Evolutionary conservation across 2,329 filamentous ascomycete species (phyloP), one percentile per base, ranked within the genome.

Genomic region (Sarocladiaceae sp.): DNA sequence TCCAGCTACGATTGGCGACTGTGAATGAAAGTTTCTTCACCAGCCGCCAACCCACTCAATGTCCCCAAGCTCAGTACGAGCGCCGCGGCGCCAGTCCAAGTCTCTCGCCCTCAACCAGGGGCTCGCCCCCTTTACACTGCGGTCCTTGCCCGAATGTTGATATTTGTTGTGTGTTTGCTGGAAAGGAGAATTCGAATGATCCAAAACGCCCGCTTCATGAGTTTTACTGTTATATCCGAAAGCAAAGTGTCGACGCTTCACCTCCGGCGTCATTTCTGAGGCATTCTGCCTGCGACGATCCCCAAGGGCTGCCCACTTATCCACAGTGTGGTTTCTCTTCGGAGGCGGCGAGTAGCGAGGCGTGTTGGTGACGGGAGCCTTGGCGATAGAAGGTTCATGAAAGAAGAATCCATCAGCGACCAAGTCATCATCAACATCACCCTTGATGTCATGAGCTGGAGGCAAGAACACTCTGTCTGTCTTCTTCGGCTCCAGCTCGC

Each of bases 231-330:
- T 43, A 12, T 33, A 71, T 64, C 54, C 67, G 69, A 58, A 72
- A 62, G 53, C 68, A 58, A 65, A 51, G 45, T 66, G 66, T 54
- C 73, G 78, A 46, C 67, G 57, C 54, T 69, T 73, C 40, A 61
- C 57, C 45, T 73, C 70, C 35, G 72, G 70, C 51, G 71, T 69
- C 60, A 72, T 76, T 29, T 70, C 67, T 21, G 68, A 64, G 37
- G 76, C 74, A 23, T 63, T 69, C 58, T 75, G 78, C 48, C 89
- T 82, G 45, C 91, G 80, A 56, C 85, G 84, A 60, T 95, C 85
- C 50, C 91, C 91, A 40, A 97, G 73, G 11, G 82, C 86, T 19
- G 85, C 80, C 91, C 91, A 97, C 62, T 95, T 95, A 65, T 96
- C 91, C 43, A 86, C 50, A 33, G 58, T 59, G 51, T 55, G 68